These are phyloP conservation scores for Tulasnella sp. DNA, from an alignment of 768 basidiomycete genomes.

Conservation along the genomic window DNA sequence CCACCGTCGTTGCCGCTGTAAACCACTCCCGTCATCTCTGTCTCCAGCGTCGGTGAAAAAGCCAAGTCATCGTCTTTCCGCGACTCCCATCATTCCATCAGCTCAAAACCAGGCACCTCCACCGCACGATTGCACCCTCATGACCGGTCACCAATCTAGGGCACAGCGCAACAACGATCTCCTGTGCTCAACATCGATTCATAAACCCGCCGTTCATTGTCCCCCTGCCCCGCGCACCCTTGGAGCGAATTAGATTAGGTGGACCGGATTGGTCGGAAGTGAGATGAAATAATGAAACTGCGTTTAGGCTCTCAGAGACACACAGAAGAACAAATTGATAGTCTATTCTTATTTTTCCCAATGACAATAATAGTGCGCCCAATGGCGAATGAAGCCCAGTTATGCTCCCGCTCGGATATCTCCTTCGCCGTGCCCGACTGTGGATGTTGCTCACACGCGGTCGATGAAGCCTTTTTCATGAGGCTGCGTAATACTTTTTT, in stretches of 20 bases:
- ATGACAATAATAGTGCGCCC: background rate
- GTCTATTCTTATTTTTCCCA: background rate
- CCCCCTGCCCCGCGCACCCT: background rate
- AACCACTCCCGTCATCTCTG: background rate
- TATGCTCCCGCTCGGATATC: background rate
- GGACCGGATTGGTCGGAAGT: background rate
- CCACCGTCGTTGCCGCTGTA: too few relatives aligned
- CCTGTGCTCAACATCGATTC: background rate
- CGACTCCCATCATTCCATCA: too few relatives aligned
- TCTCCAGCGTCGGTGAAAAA: background rate
- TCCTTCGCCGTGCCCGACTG: background rate
- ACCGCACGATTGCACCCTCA: too few relatives aligned
- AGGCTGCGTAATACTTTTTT: background rate
- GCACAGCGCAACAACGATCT: background rate
- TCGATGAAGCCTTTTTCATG: background rate
- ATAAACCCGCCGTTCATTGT: background rate
- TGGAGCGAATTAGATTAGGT: background rate
- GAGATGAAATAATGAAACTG: background rate
- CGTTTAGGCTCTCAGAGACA: background rate
- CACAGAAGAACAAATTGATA: background rate
- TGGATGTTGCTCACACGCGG: constrained; percentile 1
- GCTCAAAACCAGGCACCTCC: too few relatives aligned
- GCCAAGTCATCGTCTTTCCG: background rate
- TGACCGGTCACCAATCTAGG: too few relatives aligned
- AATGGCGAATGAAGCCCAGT: background rate